phyloP scores from a whole-genome alignment of 495 filamentous ascomycete species.

The Pseudevernia furfuracea region DNA sequence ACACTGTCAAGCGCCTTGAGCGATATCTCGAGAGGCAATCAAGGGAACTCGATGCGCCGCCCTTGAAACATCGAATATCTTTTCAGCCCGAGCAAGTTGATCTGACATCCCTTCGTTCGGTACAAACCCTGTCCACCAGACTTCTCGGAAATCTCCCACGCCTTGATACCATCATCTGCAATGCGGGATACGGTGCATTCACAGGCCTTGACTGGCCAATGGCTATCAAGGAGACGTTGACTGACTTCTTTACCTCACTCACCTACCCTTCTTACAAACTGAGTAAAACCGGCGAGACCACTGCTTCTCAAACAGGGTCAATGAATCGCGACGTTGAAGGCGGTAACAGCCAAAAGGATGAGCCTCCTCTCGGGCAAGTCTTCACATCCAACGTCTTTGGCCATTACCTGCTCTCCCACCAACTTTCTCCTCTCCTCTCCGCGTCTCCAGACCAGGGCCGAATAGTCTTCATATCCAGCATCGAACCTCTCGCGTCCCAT shows the following conservation, averaged over 20 bases:
- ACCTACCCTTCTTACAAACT: conserved; percentile 77
- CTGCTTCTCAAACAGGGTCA: conserved; percentile 28
- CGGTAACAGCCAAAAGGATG: conserved; percentile 23
- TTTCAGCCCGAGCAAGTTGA: conserved; percentile 48
- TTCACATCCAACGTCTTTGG: conserved; percentile 93
- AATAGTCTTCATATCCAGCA: conserved; percentile 76
- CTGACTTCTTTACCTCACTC: conserved; percentile 57
- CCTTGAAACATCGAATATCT: conserved; percentile 33
- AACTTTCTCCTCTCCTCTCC: conserved; percentile 63
- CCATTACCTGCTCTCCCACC: conserved; percentile 84
- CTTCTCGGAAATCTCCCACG: conserved; percentile 48
- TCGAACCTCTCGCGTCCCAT: conserved; percentile 55
- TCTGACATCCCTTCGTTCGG: conserved; percentile 47
- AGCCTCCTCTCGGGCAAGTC: conserved; percentile 62
- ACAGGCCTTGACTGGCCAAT: conserved; percentile 64
- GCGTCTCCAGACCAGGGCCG: conserved; percentile 47
- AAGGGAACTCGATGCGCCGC: conserved; percentile 17
- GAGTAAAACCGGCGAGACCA: conserved; percentile 50
- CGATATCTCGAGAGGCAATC: conserved; percentile 32
- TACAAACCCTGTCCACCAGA: conserved; percentile 43
- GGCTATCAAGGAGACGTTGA: conserved; percentile 52
- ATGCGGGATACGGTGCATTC: conserved; percentile 87
- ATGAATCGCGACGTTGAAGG: conserved; percentile 15
- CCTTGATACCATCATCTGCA: conserved; percentile 74
- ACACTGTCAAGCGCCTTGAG: conserved; percentile 37